A percentile compares a stretch with the other conserved stretches of the same genome.
Evolutionary conservation across 2,329 filamentous ascomycete genomes (phyloP).

Genomic region (Fusarium praegraminearum): DNA sequence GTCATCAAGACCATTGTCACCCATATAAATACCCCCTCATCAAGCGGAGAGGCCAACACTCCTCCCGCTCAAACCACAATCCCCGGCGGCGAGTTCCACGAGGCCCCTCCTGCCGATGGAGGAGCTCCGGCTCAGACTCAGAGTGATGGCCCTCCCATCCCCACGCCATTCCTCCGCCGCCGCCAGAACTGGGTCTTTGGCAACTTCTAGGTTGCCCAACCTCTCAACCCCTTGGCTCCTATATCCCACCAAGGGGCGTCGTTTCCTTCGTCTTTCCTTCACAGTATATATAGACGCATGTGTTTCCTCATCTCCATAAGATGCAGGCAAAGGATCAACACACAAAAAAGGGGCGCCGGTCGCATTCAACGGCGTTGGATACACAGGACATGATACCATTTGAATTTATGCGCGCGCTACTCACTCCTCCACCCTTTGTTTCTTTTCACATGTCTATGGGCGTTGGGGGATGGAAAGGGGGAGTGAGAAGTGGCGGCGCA

Average conservation of each 20-base stretch:
- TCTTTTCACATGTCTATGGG: slow-evolving; percentile 11
- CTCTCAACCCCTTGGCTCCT: slow-evolving; percentile 5
- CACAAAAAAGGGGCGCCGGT: slow-evolving; percentile 36
- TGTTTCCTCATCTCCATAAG: slow-evolving; percentile 14
- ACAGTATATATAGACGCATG: slow-evolving; percentile 31
- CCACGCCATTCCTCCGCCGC: slow-evolving; percentile 42
- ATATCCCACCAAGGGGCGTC: slow-evolving; percentile 12
- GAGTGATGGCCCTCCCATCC: slow-evolving; percentile 28
- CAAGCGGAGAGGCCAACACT: slow-evolving; percentile 9
- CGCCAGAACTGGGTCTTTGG: slow-evolving; percentile 46
- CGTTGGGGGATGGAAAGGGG: background rate
- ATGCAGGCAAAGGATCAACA: slow-evolving; percentile 22
- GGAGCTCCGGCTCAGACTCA: slow-evolving; percentile 14
- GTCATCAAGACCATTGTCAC: slow-evolving; percentile 30
- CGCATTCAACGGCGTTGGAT: slow-evolving; percentile 49
- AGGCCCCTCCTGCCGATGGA: slow-evolving; percentile 27
- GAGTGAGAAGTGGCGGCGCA: background rate
- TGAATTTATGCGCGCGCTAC: slow-evolving; percentile 27
- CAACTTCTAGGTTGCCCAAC: slow-evolving; percentile 27
- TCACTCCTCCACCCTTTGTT: background rate
- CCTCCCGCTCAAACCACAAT: slow-evolving; percentile 25
- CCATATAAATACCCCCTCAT: slow-evolving; percentile 31
- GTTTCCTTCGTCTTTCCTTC: slow-evolving; percentile 33
- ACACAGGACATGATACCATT: slow-evolving; percentile 43
- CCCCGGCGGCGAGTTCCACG: slow-evolving; percentile 43